Base-by-base conservation (phyloP, 768 basidiomycete genomes). In the Rhodotorula sphaerocarpa region DNA sequence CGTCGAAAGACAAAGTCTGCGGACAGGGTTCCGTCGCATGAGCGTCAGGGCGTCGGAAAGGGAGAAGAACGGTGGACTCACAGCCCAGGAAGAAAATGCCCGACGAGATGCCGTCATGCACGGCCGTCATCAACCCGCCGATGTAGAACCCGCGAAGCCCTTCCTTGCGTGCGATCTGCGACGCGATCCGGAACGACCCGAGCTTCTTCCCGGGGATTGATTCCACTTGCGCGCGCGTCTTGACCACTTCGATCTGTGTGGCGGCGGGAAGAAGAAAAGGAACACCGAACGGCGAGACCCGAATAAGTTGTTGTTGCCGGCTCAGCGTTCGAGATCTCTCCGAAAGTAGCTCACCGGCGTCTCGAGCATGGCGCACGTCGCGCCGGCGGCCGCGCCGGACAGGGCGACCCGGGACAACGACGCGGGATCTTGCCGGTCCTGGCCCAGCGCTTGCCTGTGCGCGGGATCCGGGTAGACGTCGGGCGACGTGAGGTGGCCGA, bases 171-270 rank as follows among this genome's bases (percentile, higher is more conserved):
- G 62, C 62, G n/a, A 70, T 70, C 62, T 56, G 47, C 5, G 18
- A 9, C 20, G 69, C 61, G 23, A 70, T 70, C 9, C 50, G 46
- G 59, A 60, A 70, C 30, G 58, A 60, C 10, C 69, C 69, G 28
- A 66, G 61, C 34, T 70, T 70, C 31, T 46, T 43, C 5, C 61
- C 58, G 15, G 52, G 47, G 27, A 50, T 30, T 1, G 55, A 46
- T 43, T 70, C 69, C 27, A 59, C 65, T 41, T 70, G 69, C 16
- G 69, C 69, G 27, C 69, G 61, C 18, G 65, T 66, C 34, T 70
- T 70, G 31, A 70, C 65, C 12, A 70, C 69, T 50, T 70, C 69
- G 48, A 70, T 66, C 65, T 65, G 59, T 6, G 48, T n/a, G 18
- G 25, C 36, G 27, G 51, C 10, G 20, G 4, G 41, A 15, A 30